Evolutionary conservation across 176 grass and related monocot species (phyloP), one percentile per base, ranked within the genome.

Genomic region (Oryza brachyantha): DNA sequence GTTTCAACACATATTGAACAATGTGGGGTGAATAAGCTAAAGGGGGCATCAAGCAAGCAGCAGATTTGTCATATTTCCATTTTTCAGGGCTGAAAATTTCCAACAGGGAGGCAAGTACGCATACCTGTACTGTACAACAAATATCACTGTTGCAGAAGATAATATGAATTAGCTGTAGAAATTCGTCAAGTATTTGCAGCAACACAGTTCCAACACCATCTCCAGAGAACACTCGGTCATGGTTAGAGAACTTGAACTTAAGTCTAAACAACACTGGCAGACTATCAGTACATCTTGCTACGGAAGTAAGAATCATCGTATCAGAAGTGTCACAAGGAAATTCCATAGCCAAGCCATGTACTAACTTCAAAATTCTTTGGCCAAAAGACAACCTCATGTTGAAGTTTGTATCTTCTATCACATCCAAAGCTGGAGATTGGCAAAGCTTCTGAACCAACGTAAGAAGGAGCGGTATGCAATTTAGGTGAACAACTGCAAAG

Each of bases 131-230:
- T 69, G 87, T 89, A 74, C 64, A 72, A 74, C 81, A 90, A 48
- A 94, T 82, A 72, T 87, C 74, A 83, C 68, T 82, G 77, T 84
- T 83, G 66, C 78, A 80, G 73, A 93, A 78, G 13, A 90, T 79
- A 80, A 85, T 74, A 82, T 84, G 90, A 60, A 90, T 66, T 82
- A 98, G 63, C 55, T 93, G 90, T 70, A 90, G 75, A 79, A 94
- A 94, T 81, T 94, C 92, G 62, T 98, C 90, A 66, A 98, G 66
- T 79, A 88, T 98, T 75, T 98, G 90, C 78, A 98, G 64, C 31
- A 91, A 83, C 61, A 94, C 61, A 61, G 67, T 85, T 72, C 92
- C 88, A 83, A 91, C 74, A 80, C 79, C 82, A 84, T 90, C 82
- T 54, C 48, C 90, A 81, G 76, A 87, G 60, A 84, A 77, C 39